These are phyloP conservation scores for Globisporangium abappressorium DNA, from an alignment of 352 stramenopile genomes.

Conservation along the genomic window DNA sequence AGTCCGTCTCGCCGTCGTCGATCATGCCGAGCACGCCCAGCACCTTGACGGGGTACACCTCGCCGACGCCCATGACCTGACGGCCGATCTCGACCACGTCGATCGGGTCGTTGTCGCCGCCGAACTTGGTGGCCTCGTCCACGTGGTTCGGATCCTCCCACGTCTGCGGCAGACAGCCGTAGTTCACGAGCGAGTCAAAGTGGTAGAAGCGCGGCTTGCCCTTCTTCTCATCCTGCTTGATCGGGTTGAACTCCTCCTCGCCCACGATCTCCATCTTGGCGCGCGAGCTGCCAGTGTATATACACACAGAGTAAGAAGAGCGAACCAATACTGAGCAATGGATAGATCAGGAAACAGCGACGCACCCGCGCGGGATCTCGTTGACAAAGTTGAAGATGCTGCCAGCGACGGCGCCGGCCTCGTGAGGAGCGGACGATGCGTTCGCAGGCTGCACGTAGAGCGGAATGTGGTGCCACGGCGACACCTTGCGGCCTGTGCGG, in stretches of 20 bases:
- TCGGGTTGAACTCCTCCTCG: conserved; percentile 90
- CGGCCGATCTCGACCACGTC: conserved; percentile 98
- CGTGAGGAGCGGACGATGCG: conserved; percentile 27
- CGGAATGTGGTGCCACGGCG: conserved; percentile 92
- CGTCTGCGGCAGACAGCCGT: conserved; percentile 98
- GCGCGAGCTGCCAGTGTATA: conserved; percentile 29
- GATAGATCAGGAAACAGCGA: not conserved
- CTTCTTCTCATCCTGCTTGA: conserved; percentile 98
- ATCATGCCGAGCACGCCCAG: conserved; percentile 99
- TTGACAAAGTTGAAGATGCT: conserved; percentile 92
- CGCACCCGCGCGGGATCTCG: conserved; percentile 88
- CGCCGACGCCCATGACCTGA: conserved; percentile 84
- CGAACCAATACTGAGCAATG: not conserved
- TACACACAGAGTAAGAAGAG: not conserved
- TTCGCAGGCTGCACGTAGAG: conserved; percentile 53
- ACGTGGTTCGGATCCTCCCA: conserved; percentile 98
- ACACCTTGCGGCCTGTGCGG: conserved; percentile 71
- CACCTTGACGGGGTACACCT: conserved; percentile 96
- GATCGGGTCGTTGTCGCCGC: conserved; percentile 98
- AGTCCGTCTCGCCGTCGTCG: conserved; percentile 99
- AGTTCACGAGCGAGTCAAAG: conserved; percentile 93
- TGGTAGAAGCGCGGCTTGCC: conserved; percentile 92
- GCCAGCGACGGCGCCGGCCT: conserved; percentile 16
- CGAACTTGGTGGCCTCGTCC: conserved; percentile 89
- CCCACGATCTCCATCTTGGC: conserved; percentile 95